Percentiles rank a stretch among this genome's conserved stretches.
Evolutionary conservation across 2,329 filamentous ascomycete species (phyloP).

Genomic region (Thermomyces lanuginosus): DNA sequence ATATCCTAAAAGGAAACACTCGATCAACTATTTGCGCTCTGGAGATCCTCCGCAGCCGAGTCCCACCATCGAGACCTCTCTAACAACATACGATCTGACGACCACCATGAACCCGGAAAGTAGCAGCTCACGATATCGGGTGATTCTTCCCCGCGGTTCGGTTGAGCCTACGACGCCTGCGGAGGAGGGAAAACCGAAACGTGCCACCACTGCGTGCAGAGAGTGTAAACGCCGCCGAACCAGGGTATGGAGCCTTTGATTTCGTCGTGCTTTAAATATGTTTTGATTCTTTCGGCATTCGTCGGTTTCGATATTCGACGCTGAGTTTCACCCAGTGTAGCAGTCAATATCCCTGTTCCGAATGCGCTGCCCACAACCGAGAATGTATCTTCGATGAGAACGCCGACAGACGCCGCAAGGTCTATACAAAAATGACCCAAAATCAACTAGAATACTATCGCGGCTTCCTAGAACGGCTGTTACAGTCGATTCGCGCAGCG

Average conservation of each 20-base stretch:
- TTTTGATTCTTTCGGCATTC: conserved; percentile 1
- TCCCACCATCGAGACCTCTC: no score
- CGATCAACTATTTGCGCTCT: no score
- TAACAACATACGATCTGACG: no score
- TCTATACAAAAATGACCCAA: conserved; percentile 13
- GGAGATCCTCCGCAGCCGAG: no score
- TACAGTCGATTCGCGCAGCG: conserved; percentile 12
- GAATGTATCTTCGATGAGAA: conserved; percentile 19
- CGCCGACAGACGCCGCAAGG: conserved; percentile 23
- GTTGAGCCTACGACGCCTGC: conserved; percentile 7
- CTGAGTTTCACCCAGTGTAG: conserved; percentile 13
- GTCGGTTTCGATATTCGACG: conserved; percentile 3
- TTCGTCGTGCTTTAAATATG: neutral
- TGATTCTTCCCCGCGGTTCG: no score
- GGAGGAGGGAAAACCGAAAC: conserved; percentile 19
- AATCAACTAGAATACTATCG: conserved; percentile 16
- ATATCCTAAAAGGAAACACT: no score
- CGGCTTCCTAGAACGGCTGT: conserved; percentile 14
- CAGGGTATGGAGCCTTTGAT: conserved; percentile 14
- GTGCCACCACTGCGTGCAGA: conserved; percentile 21
- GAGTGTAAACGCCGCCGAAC: conserved; percentile 23
- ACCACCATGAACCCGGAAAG: no score
- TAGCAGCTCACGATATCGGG: no score
- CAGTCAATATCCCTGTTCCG: conserved; percentile 15
- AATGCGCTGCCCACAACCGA: conserved; percentile 18